Evolutionary conservation across 768 basidiomycete species (phyloP).

Genomic region (Macrolepiota dolichaula): DNA sequence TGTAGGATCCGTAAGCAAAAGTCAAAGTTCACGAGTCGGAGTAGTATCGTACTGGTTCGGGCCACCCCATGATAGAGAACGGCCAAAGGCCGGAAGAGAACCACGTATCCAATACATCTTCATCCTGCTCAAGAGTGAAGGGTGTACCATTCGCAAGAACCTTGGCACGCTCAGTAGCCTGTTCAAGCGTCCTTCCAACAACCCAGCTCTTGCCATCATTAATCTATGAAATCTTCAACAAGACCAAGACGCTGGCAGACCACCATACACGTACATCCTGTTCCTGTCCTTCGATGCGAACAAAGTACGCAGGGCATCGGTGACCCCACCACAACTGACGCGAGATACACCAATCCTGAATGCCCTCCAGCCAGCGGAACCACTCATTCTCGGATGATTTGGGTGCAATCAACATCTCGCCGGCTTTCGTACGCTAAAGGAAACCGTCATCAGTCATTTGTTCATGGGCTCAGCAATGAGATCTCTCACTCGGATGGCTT

Average conservation of each 20-base stretch:
- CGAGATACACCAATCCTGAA: conserved; percentile 99
- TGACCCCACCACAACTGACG: conserved; percentile 99
- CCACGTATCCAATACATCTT: conserved; percentile 98
- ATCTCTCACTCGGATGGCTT: conserved; percentile 70
- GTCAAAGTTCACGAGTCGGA: neutral
- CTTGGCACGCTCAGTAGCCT: conserved; percentile 76
- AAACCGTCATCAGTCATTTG: neutral
- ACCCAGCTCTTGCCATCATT: conserved; percentile 87
- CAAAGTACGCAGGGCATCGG: conserved; percentile 91
- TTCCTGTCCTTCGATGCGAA: conserved; percentile 73
- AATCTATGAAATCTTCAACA: conserved; percentile 29
- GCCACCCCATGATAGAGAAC: conserved; percentile 97
- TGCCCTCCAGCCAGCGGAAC: conserved; percentile 93
- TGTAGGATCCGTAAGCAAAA: conserved; percentile 24
- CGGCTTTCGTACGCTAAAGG: conserved; percentile 77
- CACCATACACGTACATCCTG: conserved; percentile 50
- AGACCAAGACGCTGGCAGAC: neutral
- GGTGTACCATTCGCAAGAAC: conserved; percentile 59
- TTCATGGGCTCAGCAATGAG: neutral
- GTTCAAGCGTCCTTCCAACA: conserved; percentile 72
- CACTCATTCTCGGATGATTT: conserved; percentile 89
- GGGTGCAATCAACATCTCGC: conserved; percentile 81
- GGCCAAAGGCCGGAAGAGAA: conserved; percentile 98
- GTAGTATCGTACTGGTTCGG: conserved; percentile 59
- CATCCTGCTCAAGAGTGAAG: conserved; percentile 87